phyloP scores from a whole-genome alignment of 371 early-diverging fungal species.

The Saksenaea oblongispora region DNA sequence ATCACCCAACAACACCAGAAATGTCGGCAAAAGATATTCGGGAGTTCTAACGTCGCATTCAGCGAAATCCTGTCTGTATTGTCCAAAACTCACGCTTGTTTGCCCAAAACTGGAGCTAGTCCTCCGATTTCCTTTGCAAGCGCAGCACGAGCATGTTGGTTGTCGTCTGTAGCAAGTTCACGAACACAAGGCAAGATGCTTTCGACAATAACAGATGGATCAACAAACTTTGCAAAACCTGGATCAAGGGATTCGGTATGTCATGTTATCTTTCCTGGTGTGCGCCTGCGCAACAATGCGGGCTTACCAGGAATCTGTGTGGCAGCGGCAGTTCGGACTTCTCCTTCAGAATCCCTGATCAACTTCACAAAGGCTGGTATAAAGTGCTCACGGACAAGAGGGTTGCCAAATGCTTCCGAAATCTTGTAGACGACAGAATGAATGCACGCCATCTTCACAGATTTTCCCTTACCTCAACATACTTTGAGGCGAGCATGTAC shows the following conservation, averaged over 20 bases:
- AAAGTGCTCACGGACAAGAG: slow-evolving; percentile 72
- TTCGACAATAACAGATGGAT: slow-evolving; percentile 70
- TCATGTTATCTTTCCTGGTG: neutral
- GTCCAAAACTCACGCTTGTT: slow-evolving; percentile 67
- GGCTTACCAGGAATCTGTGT: slow-evolving; percentile 77
- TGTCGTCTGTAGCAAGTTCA: slow-evolving; percentile 86
- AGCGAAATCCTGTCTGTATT: neutral
- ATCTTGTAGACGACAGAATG: slow-evolving; percentile 44
- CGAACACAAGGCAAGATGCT: slow-evolving; percentile 87
- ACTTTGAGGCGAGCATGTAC: slow-evolving; percentile 96
- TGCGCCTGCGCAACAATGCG: neutral
- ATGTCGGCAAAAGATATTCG: slow-evolving; percentile 88
- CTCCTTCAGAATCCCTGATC: slow-evolving; percentile 93
- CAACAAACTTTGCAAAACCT: slow-evolving; percentile 83
- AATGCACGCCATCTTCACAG: neutral
- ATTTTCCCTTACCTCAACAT: slow-evolving; percentile 68
- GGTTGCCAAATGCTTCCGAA: slow-evolving; percentile 74
- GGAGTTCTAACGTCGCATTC: slow-evolving; percentile 62
- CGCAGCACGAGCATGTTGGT: slow-evolving; percentile 93
- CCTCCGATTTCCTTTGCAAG: slow-evolving; percentile 93
- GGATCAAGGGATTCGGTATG: slow-evolving; percentile 8
- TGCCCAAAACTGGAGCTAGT: slow-evolving; percentile 89
- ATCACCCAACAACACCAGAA: slow-evolving; percentile 92
- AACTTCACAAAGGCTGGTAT: slow-evolving; percentile 73
- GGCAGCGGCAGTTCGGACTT: slow-evolving; percentile 91